A percentile compares a stretch with the other conserved stretches of the same genome.
These are phyloP conservation scores for Diaporthe destruens DNA, from an alignment of 2,329 filamentous ascomycete genomes.

Conservation along the genomic window DNA sequence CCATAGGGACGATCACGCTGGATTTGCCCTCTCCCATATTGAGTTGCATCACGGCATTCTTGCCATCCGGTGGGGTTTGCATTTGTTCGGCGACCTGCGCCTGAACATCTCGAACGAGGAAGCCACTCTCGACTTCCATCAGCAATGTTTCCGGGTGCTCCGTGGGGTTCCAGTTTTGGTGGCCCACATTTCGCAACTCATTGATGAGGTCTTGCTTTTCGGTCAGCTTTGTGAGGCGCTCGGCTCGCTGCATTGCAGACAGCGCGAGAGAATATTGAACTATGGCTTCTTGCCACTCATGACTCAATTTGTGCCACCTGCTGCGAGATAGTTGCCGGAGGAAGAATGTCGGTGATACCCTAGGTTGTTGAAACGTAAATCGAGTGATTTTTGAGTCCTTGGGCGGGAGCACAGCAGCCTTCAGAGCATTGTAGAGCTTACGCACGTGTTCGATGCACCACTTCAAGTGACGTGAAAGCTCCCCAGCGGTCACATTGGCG, in stretches of 20 bases:
- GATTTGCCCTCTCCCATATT: conserved; percentile 79
- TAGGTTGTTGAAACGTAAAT: conserved; percentile 42
- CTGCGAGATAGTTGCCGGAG: conserved; percentile 50
- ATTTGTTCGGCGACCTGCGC: conserved; percentile 67
- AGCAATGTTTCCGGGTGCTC: conserved; percentile 70
- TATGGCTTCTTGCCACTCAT: conserved; percentile 55
- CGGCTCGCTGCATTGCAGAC: conserved; percentile 56
- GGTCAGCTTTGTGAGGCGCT: conserved; percentile 56
- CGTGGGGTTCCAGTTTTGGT: conserved; percentile 64
- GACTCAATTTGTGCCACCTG: conserved; percentile 46
- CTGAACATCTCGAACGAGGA: conserved; percentile 70
- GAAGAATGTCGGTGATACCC: conserved; percentile 52
- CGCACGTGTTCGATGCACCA: not conserved
- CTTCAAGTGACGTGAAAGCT: not conserved
- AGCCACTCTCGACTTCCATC: conserved; percentile 70
- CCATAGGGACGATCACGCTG: conserved; percentile 75
- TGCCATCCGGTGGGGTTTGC: conserved; percentile 52
- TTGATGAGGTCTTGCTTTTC: conserved; percentile 35
- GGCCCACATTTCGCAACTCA: conserved; percentile 64
- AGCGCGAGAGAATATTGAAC: conserved; percentile 56
- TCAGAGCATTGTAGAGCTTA: not conserved
- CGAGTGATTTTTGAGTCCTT: not conserved
- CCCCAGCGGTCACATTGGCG: not conserved
- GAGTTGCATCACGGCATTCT: conserved; percentile 69
- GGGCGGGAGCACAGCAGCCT: not conserved